Evolutionary conservation across 805 yeast species (phyloP).

Genomic region (Candida mattraensis): DNA sequence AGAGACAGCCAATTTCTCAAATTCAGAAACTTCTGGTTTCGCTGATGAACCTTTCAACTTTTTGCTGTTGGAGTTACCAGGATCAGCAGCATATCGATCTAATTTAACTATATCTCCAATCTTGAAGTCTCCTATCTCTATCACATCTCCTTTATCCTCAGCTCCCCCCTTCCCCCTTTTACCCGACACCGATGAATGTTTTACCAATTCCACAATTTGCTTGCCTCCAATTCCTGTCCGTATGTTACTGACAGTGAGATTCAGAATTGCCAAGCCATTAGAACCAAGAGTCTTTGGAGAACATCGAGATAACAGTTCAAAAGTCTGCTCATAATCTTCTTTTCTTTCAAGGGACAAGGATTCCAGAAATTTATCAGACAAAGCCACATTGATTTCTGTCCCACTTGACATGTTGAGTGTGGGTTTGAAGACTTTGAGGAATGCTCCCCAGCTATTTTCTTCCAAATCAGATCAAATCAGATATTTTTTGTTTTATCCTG

Average conservation of each 20-base stretch:
- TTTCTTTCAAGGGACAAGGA: slow-evolving; percentile 48
- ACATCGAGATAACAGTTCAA: slow-evolving; percentile 42
- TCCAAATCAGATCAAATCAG: too few relatives aligned
- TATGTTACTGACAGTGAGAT: slow-evolving; percentile 58
- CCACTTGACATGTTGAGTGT: too few relatives aligned
- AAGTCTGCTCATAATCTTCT: slow-evolving; percentile 52
- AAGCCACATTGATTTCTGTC: slow-evolving; percentile 14
- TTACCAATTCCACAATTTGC: slow-evolving; percentile 58
- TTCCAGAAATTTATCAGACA: slow-evolving; percentile 38
- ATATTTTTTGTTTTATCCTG: too few relatives aligned
- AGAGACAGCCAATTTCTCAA: slow-evolving; percentile 23
- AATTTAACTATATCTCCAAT: slow-evolving; percentile 77
- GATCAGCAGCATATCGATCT: slow-evolving; percentile 42
- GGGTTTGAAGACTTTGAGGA: too few relatives aligned
- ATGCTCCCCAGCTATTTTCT: too few relatives aligned
- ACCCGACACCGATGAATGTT: slow-evolving; percentile 44
- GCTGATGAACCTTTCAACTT: slow-evolving; percentile 33
- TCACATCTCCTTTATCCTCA: too few relatives aligned
- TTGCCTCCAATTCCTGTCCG: slow-evolving; percentile 82
- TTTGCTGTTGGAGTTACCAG: slow-evolving; percentile 15
- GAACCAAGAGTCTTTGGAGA: slow-evolving; percentile 67
- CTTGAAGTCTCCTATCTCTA: slow-evolving; percentile 53
- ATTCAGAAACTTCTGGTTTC: slow-evolving; percentile 25
- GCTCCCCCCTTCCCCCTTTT: slow-evolving; percentile 11
- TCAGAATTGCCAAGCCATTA: slow-evolving; percentile 74